Evolutionary conservation across 2,329 filamentous ascomycete species (phyloP), one percentile per base, ranked within the genome.

Genomic region (Colletotrichum sp.): DNA sequence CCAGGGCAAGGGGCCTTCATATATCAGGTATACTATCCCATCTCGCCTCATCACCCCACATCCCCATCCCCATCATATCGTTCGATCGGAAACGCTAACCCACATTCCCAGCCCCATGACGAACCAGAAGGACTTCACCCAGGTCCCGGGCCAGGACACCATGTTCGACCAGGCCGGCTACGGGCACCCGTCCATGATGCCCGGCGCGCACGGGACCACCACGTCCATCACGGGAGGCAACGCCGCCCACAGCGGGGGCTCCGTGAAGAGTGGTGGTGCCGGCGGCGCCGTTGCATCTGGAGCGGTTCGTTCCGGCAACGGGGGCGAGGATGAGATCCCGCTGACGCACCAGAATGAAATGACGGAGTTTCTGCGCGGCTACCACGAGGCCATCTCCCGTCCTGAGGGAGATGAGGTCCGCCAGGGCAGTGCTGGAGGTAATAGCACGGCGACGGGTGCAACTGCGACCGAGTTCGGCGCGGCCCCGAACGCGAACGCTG

Each of bases 321-420:
- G 44, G n/a, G 44, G 44, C 2, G 81, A 79, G 49, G 85, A 88
- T 30, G 81, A 84, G 71, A 81, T 85, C 9, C 87, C 87, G 16
- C 80, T 88, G 64, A 85, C 85, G 1, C 83, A 86, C 8, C 62
- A 68, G 26, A 59, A 26, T 18, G 86, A 87, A 72, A 82, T 87
- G 34, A 87, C 89, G 26, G 88, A 90, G 28, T 89, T 88, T 72
- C 83, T 85, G 8, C 84, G 85, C 8, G 84, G 85, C 68, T 87
- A 85, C 75, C 83, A 84, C 73, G 83, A 87, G 2, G 86, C 84
- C 3, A 81, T 90, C 36, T 82, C 81, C 52, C 79, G 81, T 5
- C 83, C 83, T 7, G 82, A 83, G 12, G 86, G 88, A 62, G 84
- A 85, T 77, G 86, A 83, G 77, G 79, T 60, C 79, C 83, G 59